These are phyloP conservation scores for Musa acuminata DNA, from an alignment of 176 grass and related monocot genomes.

Conservation along the genomic window DNA sequence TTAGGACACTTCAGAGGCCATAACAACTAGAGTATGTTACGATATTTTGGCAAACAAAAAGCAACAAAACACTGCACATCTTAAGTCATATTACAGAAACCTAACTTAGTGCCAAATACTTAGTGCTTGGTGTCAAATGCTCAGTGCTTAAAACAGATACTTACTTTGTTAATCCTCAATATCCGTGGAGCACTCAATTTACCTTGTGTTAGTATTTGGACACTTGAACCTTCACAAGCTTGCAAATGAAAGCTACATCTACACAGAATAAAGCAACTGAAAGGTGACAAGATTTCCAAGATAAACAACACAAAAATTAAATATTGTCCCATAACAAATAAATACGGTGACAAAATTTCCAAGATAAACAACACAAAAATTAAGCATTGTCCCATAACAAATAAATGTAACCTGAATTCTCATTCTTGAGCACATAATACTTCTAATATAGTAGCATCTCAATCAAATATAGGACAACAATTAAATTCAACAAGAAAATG, in stretches of 20 bases:
- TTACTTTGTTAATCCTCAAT: constrained; percentile 93
- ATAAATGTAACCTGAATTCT: background rate
- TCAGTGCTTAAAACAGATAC: constrained; percentile 1
- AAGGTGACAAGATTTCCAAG: background rate
- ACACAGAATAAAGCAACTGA: constrained; percentile 26
- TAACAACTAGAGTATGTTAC: background rate
- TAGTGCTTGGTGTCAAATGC: background rate
- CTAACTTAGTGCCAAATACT: background rate
- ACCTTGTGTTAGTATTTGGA: constrained; percentile 71
- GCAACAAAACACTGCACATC: background rate
- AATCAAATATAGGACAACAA: background rate
- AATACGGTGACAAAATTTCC: background rate
- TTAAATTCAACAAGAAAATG: background rate
- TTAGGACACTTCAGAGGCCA: background rate
- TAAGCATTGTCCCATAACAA: background rate
- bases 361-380: background rate
- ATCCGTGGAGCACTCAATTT: constrained; percentile 92
- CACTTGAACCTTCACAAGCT: constrained; percentile 72
- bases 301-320: background rate
- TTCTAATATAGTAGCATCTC: background rate
- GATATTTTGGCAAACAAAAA: background rate
- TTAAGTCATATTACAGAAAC: background rate
- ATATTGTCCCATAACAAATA: background rate
- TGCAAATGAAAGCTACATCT: constrained; percentile 96
- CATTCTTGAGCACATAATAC: background rate